phyloP scores from a whole-genome alignment of 805 yeast species.

The Barnettozyma botsteinii region DNA sequence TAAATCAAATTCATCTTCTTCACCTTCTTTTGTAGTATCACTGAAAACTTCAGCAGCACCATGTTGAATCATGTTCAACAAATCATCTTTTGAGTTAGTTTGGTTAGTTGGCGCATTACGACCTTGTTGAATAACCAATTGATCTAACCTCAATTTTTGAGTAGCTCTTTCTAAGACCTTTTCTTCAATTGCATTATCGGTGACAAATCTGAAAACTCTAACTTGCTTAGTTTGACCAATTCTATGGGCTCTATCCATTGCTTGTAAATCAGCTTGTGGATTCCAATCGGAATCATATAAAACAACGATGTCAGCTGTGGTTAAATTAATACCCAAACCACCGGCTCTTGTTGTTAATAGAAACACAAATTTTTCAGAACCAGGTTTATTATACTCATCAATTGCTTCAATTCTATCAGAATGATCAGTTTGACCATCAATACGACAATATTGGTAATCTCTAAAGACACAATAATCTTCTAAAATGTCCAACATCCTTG shows the following conservation, averaged over 20 bases:
- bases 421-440: constrained; percentile 81
- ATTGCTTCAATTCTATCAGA: constrained; percentile 68
- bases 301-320: constrained; percentile 74
- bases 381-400: constrained; percentile 77
- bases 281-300: constrained; percentile 83
- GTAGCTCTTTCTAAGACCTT: constrained; percentile 78
- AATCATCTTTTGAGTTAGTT: constrained; percentile 58
- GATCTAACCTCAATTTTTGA: constrained; percentile 72
- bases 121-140: constrained; percentile 78
- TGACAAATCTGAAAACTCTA: constrained; percentile 67
- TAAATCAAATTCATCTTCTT: constrained; percentile 48
- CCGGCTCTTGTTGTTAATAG: constrained; percentile 83
- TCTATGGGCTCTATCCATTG: constrained; percentile 87
- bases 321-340: constrained; percentile 80
- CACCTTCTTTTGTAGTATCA: constrained; percentile 9
- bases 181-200: constrained; percentile 81
- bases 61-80: constrained; percentile 75
- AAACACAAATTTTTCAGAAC: constrained; percentile 64
- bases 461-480: constrained; percentile 76
- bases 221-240: constrained; percentile 85
- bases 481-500: constrained; percentile 70
- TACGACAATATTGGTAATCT: constrained; percentile 66
- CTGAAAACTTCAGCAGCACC: constrained; percentile 65
- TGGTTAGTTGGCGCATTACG: constrained; percentile 32
- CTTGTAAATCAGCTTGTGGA: constrained; percentile 85